phyloP scores from a whole-genome alignment of 495 filamentous ascomycete genomes.

The Bathelium albidoporum region DNA sequence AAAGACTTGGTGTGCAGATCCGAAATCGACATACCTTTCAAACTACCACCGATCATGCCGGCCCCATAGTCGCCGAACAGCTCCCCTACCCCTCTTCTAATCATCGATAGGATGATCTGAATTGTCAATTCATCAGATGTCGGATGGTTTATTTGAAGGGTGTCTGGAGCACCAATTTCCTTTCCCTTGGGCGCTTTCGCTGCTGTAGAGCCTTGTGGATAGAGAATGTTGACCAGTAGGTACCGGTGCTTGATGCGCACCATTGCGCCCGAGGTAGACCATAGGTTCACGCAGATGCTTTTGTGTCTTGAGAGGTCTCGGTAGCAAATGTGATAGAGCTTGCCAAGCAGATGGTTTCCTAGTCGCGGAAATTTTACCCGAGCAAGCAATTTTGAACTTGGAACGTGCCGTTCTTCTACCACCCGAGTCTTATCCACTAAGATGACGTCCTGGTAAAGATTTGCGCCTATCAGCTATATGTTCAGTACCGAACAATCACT shows the following conservation, averaged over 20 bases:
- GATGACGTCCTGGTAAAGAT: too few species aligned
- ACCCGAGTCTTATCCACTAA: too few species aligned
- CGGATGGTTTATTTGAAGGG: slow-evolving; percentile 65
- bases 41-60: slow-evolving; percentile 50
- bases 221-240: slow-evolving; percentile 82
- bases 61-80: slow-evolving; percentile 89
- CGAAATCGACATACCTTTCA: slow-evolving; percentile 44
- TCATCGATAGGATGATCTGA: slow-evolving; percentile 50
- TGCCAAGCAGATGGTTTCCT: too few species aligned
- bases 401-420: too few species aligned
- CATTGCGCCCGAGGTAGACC: slow-evolving; percentile 42
- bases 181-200: slow-evolving; percentile 15
- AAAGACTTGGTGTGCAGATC: slow-evolving; percentile 6
- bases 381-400: too few species aligned
- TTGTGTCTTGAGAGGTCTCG: too few species aligned
- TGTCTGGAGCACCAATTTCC: slow-evolving; percentile 37
- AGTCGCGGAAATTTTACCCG: too few species aligned
- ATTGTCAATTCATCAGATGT: slow-evolving; percentile 56
- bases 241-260: slow-evolving; percentile 94
- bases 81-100: slow-evolving; percentile 55
- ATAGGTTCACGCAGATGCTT: background rate
- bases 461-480: too few species aligned
- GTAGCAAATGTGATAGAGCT: too few species aligned
- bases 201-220: slow-evolving; percentile 42
- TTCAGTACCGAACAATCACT: too few species aligned